Base-by-base conservation (phyloP, 2,329 filamentous ascomycete species). In the Penicillium sp. region DNA sequence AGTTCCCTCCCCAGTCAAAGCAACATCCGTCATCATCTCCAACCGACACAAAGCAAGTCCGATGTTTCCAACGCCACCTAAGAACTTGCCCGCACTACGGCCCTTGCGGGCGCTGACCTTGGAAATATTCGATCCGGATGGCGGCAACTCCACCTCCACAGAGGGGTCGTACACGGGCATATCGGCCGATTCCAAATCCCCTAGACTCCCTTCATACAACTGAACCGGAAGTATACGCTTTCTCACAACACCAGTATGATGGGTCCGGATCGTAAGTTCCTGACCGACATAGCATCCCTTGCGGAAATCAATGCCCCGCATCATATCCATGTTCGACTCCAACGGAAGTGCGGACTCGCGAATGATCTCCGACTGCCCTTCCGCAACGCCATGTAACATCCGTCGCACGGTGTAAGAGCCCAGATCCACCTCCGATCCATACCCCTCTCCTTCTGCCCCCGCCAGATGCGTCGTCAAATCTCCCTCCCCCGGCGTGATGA, bases 271-370 rank as follows among this genome's bases (percentile, higher is more conserved):
- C 2, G 93, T 97, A 56, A 98, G 78, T 69, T 98, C 93, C 71
- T 98, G 93, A 0, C 93, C 93, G 6, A 97, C 82, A 69, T 98
- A 98, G 71, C 93, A 98, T 7, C 93, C 93, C 73, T 98, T 98
- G 64, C 82, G 82, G 73, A 93, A 98, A 70, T 96, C 88, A 57
- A 98, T 84, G 24, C 83, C 93, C 42, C 80, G 79, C 77, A 87
- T 87, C 52, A 87, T 72, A 69, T 98, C 93, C 65, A 97, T 78
- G 67, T 96, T 96, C 64, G 78, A 84, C 70, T 97, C 91, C 68
- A 90, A 84, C 1, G 93, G 91, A 48, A 98, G 75, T 1, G 88
- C 83, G 17, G 77, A 73, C 56, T 85, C 85, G 51, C 77, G 72
- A 6, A 80, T 67, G 17, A 98, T 83, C 73, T 98, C 93, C 15